A percentile compares a stretch with the other conserved stretches of the same genome.
phyloP scores from a whole-genome alignment of 768 basidiomycete species.

The Paxillus ammoniavirescens region DNA sequence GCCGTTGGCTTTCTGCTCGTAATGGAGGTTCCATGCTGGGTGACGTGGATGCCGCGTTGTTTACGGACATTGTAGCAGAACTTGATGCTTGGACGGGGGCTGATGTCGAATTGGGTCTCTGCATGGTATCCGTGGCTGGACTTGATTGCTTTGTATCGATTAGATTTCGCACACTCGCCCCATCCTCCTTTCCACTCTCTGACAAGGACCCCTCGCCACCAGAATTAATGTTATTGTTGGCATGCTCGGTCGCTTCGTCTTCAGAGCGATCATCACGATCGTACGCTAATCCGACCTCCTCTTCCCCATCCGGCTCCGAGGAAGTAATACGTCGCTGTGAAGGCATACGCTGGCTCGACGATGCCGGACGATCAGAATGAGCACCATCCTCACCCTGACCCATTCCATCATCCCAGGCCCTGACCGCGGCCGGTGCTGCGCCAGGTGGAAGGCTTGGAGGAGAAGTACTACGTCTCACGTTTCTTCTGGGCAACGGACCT shows the following conservation, averaged over 20 bases:
- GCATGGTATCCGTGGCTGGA: neutral
- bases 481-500: conserved; percentile 21
- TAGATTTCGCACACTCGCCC: neutral
- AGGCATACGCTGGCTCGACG: conserved; percentile 33
- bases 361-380: conserved; percentile 29
- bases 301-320: conserved; percentile 29
- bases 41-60: neutral
- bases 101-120: neutral
- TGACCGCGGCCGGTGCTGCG: conserved; percentile 38
- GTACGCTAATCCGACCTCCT: conserved; percentile 24
- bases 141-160: neutral
- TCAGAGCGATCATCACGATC: conserved; percentile 18
- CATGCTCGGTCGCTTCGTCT: conserved; percentile 2
- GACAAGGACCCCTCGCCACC: conserved; percentile 7
- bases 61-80: conserved; percentile 1
- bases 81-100: neutral
- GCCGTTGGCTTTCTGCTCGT: conserved; percentile 23
- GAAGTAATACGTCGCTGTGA: conserved; percentile 34
- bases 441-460: conserved; percentile 44
- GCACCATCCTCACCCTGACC: conserved; percentile 31
- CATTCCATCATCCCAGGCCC: conserved; percentile 35
- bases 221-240: conserved; percentile 11
- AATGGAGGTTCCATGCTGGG: conserved; percentile 2
- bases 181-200: conserved; percentile 10
- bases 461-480: conserved; percentile 30